A percentile compares a stretch with the other conserved stretches of the same genome.
phyloP scores from a whole-genome alignment of 2,329 filamentous ascomycete genomes.

The Aspergillus jensenii region DNA sequence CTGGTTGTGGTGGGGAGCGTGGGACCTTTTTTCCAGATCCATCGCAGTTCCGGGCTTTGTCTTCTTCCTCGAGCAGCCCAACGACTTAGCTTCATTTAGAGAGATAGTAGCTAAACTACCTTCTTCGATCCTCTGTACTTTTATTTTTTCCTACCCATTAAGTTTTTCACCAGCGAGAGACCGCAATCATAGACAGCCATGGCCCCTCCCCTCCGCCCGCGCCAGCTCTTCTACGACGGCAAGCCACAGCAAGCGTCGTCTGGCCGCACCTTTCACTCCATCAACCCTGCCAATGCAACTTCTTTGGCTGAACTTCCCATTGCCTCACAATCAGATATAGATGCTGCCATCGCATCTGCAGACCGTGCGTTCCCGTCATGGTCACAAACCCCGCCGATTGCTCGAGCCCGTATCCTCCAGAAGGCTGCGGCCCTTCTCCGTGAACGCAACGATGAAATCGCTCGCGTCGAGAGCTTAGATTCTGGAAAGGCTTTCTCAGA shows the following conservation, averaged over 20 bases:
- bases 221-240: slow-evolving; percentile 75
- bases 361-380: slow-evolving; percentile 70
- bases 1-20: not conserved
- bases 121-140: not conserved
- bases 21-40: not conserved
- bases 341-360: slow-evolving; percentile 71
- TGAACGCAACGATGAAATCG: slow-evolving; percentile 74
- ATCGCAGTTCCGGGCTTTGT: not conserved
- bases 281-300: slow-evolving; percentile 71
- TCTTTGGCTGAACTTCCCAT: slow-evolving; percentile 70
- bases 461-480: slow-evolving; percentile 76
- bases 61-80: not conserved
- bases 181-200: slow-evolving; percentile 13
- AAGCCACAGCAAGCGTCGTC: slow-evolving; percentile 61
- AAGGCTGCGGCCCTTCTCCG: slow-evolving; percentile 73
- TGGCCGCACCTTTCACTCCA: slow-evolving; percentile 65
- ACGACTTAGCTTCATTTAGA: not conserved
- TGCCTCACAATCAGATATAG: slow-evolving; percentile 66
- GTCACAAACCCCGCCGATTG: slow-evolving; percentile 72
- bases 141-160: slow-evolving; percentile 1
- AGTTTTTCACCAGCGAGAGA: not conserved
- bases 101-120: not conserved
- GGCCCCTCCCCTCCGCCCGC: slow-evolving; percentile 45
- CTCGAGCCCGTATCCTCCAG: slow-evolving; percentile 74
- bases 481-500: slow-evolving; percentile 85